Evolutionary conservation across 257 asterid species (phyloP).

Genomic region (Rehmannia glutinosa): DNA sequence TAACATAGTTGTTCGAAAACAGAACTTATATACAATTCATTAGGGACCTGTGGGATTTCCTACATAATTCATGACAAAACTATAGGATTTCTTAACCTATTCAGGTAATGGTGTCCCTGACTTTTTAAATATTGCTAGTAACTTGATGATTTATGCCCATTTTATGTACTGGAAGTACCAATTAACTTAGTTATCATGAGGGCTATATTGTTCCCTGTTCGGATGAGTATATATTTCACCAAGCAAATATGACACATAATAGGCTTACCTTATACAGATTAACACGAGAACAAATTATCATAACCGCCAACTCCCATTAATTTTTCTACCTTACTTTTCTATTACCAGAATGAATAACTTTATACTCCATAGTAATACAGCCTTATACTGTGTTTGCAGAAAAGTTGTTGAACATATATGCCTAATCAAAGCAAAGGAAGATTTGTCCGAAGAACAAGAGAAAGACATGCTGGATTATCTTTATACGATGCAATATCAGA

Average conservation of each 20-base stretch:
- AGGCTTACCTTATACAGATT: not conserved
- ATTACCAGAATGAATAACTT: not conserved
- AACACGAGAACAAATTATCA: not conserved
- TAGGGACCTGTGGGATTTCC: no score
- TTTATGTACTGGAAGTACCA: no score
- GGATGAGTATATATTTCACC: no score
- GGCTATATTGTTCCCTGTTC: no score
- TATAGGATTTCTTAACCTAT: not conserved
- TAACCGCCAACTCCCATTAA: not conserved
- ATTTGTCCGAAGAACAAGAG: constrained; percentile 63
- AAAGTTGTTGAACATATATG: constrained; percentile 70
- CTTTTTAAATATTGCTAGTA: no score
- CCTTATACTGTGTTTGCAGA: constrained; percentile 35
- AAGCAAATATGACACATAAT: not conserved
- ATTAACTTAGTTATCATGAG: no score
- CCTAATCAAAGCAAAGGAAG: constrained; percentile 62
- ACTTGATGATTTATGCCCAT: no score
- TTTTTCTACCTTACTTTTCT: not conserved
- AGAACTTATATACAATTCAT: no score
- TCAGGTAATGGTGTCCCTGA: no score
- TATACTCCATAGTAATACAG: not conserved
- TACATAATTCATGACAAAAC: no score
- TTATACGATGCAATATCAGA: constrained; percentile 74
- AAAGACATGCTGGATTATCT: constrained; percentile 77
- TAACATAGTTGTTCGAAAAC: no score